Evolutionary conservation across 2,329 filamentous ascomycete genomes (phyloP), one percentile per base, ranked within the genome.

Genomic region (Arthrobotrys pseudoclavata): DNA sequence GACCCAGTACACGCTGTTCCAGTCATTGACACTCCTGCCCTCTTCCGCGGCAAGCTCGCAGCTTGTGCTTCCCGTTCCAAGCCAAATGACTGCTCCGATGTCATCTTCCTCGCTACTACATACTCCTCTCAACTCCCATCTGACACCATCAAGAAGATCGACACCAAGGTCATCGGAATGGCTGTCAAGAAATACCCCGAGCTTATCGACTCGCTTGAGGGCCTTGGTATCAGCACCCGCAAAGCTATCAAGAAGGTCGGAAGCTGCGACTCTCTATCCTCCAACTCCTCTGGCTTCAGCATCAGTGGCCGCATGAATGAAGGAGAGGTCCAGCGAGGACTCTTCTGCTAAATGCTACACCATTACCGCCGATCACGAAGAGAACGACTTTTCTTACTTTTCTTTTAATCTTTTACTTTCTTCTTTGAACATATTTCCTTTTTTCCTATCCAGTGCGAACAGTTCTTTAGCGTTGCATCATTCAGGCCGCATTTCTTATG

Each of bases 11-110:
- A 79, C 55, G 79, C 80, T 45, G 79, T 81, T 3, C 81, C 81
- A 13, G 80, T 81, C 29, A 79, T 80, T 57, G 76, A 72, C 31
- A 76, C 79, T n/a, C 79, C 80, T 42, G 79, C 79, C 48, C 52
- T 81, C 6, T 81, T 81, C 61, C 74, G 80, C 15, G 81, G 81
- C 61, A 81, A 81, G 74, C 76, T 81, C 22, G 78, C 79, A 34
- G 81, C 81, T 48, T 81, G 80, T 47, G 81, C 81, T 12, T 80
- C 76, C 29, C 79, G 81, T 63, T 79, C 75, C 6, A 81, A 81
- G 76, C 78, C 76, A 31, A 80, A 79, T 37, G 81, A 81, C 67
- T 80, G 70, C 10, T 63, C 74, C 13, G 81, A 81, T 63, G 76
- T 81, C 40, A 72, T 81, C 53, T 81, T 80, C 71, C 75, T 81